These are phyloP conservation scores for Melampsora americana DNA, from an alignment of 1,284 basidiomycete species.

Conservation along the genomic window DNA sequence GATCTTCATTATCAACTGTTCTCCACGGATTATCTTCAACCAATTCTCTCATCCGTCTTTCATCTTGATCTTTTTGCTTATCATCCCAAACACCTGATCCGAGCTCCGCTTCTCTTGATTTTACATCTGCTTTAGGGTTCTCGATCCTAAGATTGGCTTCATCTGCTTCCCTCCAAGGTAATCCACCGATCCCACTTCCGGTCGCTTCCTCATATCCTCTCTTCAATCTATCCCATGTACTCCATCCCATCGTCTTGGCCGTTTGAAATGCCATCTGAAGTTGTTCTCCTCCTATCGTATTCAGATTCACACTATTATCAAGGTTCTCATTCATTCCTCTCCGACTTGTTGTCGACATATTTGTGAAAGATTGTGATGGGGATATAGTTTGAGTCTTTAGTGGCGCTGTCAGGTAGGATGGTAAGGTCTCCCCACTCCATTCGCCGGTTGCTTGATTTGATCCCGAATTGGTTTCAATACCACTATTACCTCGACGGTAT, in stretches of 20 bases:
- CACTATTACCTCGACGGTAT: neutral
- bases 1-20: neutral
- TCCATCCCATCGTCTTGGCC: conserved; percentile 46
- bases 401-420: conserved; percentile 17
- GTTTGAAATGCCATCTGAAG: conserved; percentile 43
- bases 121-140: conserved; percentile 13
- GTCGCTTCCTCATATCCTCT: conserved; percentile 45
- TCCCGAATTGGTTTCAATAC: neutral
- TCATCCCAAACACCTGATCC: neutral
- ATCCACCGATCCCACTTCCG: conserved; percentile 22
- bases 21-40: conserved; percentile 31
- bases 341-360: conserved; percentile 1
- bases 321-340: neutral
- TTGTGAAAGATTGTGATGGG: conserved; percentile 8
- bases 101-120: neutral
- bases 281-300: conserved; percentile 13
- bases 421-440: neutral
- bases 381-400: conserved; percentile 20
- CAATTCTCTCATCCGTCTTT: neutral
- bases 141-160: conserved; percentile 53
- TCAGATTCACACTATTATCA: neutral
- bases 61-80: neutral
- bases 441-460: neutral
- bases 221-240: conserved; percentile 45
- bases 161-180: conserved; percentile 17